Conservation (phyloP, 1,284 basidiomycete genomes). For the Cutaneotrichosporon mucoides region DNA sequence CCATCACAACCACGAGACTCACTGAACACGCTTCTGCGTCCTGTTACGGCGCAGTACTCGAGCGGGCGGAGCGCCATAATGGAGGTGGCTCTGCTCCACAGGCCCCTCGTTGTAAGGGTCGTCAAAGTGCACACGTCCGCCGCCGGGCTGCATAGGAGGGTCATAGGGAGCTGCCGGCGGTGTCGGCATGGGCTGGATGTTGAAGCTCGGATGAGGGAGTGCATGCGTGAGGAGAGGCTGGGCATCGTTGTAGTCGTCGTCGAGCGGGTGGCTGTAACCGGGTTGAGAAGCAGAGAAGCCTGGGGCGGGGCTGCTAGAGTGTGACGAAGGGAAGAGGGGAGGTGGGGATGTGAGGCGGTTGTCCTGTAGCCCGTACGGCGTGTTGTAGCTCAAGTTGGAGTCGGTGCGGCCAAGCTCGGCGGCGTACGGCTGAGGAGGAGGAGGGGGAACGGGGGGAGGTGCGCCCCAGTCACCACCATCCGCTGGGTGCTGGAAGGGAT, state of each 20-base stretch:
- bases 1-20: conserved; percentile 37
- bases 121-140: conserved; percentile 12
- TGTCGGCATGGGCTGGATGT: not conserved
- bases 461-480: conserved; percentile 1
- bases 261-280: conserved; percentile 7
- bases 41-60: conserved; percentile 80
- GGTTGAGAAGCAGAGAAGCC: not conserved
- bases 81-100: conserved; percentile 44
- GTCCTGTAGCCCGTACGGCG: conserved; percentile 26
- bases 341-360: conserved; percentile 36
- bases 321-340: conserved; percentile 24
- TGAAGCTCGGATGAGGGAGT: conserved; percentile 27
- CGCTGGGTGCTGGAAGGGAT: conserved; percentile 13
- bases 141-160: not conserved
- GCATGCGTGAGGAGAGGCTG: conserved; percentile 38
- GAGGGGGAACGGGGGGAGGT: conserved; percentile 2
- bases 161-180: not conserved
- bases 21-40: conserved; percentile 83
- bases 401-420: not conserved
- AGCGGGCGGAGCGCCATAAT: conserved; percentile 79
- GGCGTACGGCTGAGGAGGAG: not conserved
- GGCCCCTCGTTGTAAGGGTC: conserved; percentile 22
- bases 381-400: not conserved
- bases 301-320: not conserved
- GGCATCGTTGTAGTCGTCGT: conserved; percentile 40